Evolutionary conservation across 2,329 filamentous ascomycete species (phyloP).

Genomic region (Sporothrix brunneoviolacea): DNA sequence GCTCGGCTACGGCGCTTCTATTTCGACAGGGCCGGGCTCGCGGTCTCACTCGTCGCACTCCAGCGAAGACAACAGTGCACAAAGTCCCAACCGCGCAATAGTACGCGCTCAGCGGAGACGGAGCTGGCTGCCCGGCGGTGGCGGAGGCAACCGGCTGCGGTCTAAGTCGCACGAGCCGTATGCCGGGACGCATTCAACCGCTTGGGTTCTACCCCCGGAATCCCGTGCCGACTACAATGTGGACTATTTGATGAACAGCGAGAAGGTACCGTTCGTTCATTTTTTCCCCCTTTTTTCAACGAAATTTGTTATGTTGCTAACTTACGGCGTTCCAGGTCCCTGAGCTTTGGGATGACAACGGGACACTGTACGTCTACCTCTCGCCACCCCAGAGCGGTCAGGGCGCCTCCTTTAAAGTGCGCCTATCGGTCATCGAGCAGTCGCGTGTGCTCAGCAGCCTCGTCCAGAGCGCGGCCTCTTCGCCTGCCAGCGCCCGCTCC

Average conservation of each 20-base stretch:
- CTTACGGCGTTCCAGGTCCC: conserved; percentile 41
- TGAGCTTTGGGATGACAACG: conserved; percentile 58
- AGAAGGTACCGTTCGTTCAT: conserved; percentile 40
- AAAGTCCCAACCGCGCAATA: conserved; percentile 35
- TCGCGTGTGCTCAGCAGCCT: conserved; percentile 50
- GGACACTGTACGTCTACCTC: conserved; percentile 52
- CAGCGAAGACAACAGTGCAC: conserved; percentile 30
- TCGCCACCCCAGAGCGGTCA: conserved; percentile 42
- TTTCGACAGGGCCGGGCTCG: conserved; percentile 23
- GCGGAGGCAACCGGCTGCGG: conserved; percentile 35
- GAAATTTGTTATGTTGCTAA: neutral
- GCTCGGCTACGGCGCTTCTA: conserved; percentile 27
- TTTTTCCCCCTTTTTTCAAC: conserved; percentile 5
- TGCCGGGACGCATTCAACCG: conserved; percentile 16
- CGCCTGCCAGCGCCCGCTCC: conserved; percentile 25
- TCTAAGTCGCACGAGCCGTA: conserved; percentile 39
- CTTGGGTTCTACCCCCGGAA: conserved; percentile 50
- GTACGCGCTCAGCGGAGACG: conserved; percentile 38
- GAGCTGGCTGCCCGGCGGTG: conserved; percentile 46
- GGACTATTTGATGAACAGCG: conserved; percentile 42
- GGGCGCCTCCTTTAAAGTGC: conserved; percentile 56
- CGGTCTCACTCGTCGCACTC: conserved; percentile 29
- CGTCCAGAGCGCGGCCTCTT: conserved; percentile 39
- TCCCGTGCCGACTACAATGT: conserved; percentile 51
- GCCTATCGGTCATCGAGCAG: conserved; percentile 45